Base-by-base conservation (phyloP, 805 yeast species). In the Schwanniomyces polymorphus region DNA sequence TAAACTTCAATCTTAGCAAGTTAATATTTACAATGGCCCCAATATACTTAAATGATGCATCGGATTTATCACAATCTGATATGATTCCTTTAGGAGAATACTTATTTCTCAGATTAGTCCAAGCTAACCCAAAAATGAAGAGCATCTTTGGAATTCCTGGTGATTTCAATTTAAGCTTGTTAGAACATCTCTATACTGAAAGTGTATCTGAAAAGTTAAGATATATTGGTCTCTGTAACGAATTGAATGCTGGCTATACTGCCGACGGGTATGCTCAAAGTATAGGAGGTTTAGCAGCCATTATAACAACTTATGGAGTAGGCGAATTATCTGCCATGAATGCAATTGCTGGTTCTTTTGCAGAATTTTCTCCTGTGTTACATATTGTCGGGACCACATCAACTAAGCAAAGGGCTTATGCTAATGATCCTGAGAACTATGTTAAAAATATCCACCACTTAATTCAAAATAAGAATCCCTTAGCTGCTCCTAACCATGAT, bases 221-320 rank as follows among this genome's bases (percentile, higher is more conserved):
- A 68, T 90, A 95, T 88, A 74, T 88, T 41, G 96, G 96, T 21
- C 81, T 83, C 50, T 88, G 96, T 70, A 91, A 91, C 60, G 97
- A 91, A 69, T 75, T 91, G 53, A 91, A 91, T 60, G 85, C 94
- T 3, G 94, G 95, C 7, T 91, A 91, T 62, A 84, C 94, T 5
- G 91, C 92, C 7, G 97, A 91, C 64, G 97, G 97, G 5, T 91
- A 88, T 59, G 82, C 94, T 16, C 75, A 84, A 26, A 72, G 76
- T 42, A 77, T 80, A n/a, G 78, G 87, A 6, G 71, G 75, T 4
- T 55, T 70, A 49, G 88, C 90, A 44, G 90, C 83, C 17, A 64
- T 76, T 53, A 67, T 76, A 43, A 83, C 91, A 44, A 90, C 97
- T 4, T 88, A 76, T 65, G 97, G 97, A 43, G 97, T 90, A 14